Evolutionary conservation across 371 early-diverging fungal species (phyloP).

Genomic region (Mortierella sp.): DNA sequence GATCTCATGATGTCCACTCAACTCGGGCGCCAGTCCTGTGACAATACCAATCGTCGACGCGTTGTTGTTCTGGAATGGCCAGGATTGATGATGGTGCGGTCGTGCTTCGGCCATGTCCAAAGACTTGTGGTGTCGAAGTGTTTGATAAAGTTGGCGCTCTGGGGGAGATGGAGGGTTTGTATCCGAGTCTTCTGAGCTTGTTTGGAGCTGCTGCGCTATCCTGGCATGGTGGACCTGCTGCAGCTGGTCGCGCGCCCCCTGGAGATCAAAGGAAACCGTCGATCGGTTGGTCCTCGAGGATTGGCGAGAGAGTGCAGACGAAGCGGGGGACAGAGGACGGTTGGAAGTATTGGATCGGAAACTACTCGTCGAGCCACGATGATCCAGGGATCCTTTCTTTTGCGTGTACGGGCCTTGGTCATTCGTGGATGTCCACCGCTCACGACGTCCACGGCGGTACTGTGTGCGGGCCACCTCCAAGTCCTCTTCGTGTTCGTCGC

Average conservation of each 20-base stretch:
- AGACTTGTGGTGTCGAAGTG: too few relatives aligned
- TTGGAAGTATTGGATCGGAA: slow-evolving; percentile 21
- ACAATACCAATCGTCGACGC: slow-evolving; percentile 35
- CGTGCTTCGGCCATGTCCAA: too few relatives aligned
- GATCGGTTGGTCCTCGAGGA: slow-evolving; percentile 12
- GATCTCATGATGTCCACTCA: slow-evolving; percentile 6
- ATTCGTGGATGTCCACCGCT: background rate
- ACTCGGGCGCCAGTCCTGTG: slow-evolving; percentile 33
- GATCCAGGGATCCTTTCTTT: background rate
- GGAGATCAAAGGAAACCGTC: background rate
- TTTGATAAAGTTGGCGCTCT: too few relatives aligned
- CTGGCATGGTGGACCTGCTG: too few relatives aligned
- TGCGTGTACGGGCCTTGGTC: background rate
- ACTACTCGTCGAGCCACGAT: slow-evolving; percentile 28
- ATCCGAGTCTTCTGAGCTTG: too few relatives aligned
- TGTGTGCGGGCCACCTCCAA: slow-evolving; percentile 3
- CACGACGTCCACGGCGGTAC: background rate
- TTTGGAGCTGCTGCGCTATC: too few relatives aligned
- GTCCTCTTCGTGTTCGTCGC: slow-evolving; percentile 16
- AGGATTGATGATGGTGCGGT: slow-evolving; percentile 16
- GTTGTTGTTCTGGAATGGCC: slow-evolving; percentile 26
- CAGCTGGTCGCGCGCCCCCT: too few relatives aligned
- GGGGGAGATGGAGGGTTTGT: too few relatives aligned
- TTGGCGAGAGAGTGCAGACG: slow-evolving; percentile 15
- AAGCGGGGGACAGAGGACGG: slow-evolving; percentile 20